Base-by-base conservation (phyloP, 2,329 filamentous ascomycete species). In the Stenocarpella maydis region DNA sequence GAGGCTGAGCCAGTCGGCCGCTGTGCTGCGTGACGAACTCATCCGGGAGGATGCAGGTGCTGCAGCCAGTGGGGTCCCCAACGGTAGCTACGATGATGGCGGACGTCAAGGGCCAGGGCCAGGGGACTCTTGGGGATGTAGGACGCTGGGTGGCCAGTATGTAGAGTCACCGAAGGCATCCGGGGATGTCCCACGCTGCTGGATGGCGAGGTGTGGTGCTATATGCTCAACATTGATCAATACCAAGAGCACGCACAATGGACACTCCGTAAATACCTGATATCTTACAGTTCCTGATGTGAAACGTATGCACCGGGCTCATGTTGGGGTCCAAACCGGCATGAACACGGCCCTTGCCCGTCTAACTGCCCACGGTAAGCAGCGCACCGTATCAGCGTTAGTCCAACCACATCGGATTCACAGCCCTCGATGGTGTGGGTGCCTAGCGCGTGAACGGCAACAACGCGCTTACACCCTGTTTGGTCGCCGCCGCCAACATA, bases 391-490 rank as follows among this genome's bases (percentile, higher is more conserved):
- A 45, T 21, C 43, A 14, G 43, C 12, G 43, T 45, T 45, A 21
- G 3, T 37, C 6, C 43, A 45, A 12, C 8, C n/a, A 45, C 14
- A 24, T 4, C 15, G 54, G 24, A 31, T 61, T 61, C 55, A 61
- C 39, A 61, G 3, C 3, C 10, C 3, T 24, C 1, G n/a, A n/a
- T 31, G 55, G 17, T n/a, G 55, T 31, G 45, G 55, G 24, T 61
- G 55, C 55, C 55, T 61, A 31, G 55, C 24, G 39, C 39, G 55
- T 45, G 55, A 61, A 19, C 26, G 17, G 12, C 55, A 31, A 15
- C 24, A 61, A 61, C 55, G 14, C 55, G 39, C 55, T 61, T 45
- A 61, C 55, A 61, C 39, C n/a, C 24, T 26, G 24, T 21, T 19
- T 12, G 7, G 39, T 9, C 19, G 12, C 15, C 24, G 26, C n/a